Evolutionary conservation across 257 asterid species (phyloP).

Genomic region (Gentiana straminea): DNA sequence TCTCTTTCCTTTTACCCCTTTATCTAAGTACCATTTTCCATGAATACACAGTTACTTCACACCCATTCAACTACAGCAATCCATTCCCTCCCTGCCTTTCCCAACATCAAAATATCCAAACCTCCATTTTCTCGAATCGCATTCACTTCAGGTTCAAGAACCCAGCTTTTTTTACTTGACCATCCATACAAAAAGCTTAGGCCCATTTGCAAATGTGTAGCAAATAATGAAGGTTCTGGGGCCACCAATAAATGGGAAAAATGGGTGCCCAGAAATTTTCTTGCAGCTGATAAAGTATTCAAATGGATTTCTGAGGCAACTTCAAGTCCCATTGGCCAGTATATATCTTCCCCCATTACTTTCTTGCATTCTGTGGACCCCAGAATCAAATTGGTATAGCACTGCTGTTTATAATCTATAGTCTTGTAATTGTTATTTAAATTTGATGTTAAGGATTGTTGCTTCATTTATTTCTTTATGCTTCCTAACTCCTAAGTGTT

Average conservation of each 20-base stretch:
- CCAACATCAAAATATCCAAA: slow-evolving; percentile 3
- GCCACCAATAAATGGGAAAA: slow-evolving; percentile 57
- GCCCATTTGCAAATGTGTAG: slow-evolving; percentile 29
- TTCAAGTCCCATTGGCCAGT: slow-evolving; percentile 93
- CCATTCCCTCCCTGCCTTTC: slow-evolving; percentile 10
- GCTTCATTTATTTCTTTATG: background rate
- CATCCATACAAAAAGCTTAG: slow-evolving; percentile 13
- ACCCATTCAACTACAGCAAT: slow-evolving; percentile 16
- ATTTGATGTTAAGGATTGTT: background rate
- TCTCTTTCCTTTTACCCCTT: background rate
- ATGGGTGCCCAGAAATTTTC: slow-evolving; percentile 57
- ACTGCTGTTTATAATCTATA: background rate
- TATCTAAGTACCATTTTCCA: slow-evolving; percentile 11
- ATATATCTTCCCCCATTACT: slow-evolving; percentile 88
- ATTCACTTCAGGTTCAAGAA: slow-evolving; percentile 13
- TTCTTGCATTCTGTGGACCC: slow-evolving; percentile 91
- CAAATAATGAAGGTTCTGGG: slow-evolving; percentile 24
- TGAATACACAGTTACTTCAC: slow-evolving; percentile 42
- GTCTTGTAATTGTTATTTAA: background rate
- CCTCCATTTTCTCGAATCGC: slow-evolving; percentile 16
- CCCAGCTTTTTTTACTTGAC: background rate
- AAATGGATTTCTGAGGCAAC: slow-evolving; percentile 87
- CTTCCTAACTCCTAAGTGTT: too few species aligned
- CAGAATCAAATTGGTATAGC: slow-evolving; percentile 73
- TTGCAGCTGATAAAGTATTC: slow-evolving; percentile 78